Evolutionary conservation across 768 basidiomycete genomes (phyloP).

Genomic region (Pulveroboletus sp.): DNA sequence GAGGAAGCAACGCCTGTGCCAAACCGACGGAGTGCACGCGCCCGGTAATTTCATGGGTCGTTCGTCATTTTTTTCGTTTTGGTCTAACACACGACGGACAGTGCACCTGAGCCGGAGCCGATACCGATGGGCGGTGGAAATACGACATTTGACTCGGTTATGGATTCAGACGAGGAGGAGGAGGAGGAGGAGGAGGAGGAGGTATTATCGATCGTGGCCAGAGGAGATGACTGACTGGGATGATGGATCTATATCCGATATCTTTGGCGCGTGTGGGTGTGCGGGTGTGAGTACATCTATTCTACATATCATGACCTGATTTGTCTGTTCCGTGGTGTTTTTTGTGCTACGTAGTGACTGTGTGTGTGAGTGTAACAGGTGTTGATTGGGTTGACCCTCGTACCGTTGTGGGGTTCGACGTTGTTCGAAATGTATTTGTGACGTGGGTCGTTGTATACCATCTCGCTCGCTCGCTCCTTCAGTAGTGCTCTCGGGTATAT

Average conservation of each 20-base stretch:
- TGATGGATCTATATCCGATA: not conserved
- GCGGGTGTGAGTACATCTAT: too few relatives aligned
- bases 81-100: not conserved
- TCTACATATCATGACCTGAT: not conserved
- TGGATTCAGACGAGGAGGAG: constrained; percentile 46
- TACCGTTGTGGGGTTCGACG: too few relatives aligned
- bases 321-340: not conserved
- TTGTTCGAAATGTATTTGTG: too few relatives aligned
- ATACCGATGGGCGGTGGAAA: constrained; percentile 9
- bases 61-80: not conserved
- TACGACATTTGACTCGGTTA: constrained; percentile 43
- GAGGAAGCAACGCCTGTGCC: constrained; percentile 38
- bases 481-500: too few relatives aligned
- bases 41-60: constrained; percentile 5
- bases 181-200: constrained; percentile 35
- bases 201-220: not conserved
- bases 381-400: too few relatives aligned
- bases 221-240: not conserved
- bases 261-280: not conserved
- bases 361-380: too few relatives aligned
- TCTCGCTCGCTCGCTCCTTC: too few relatives aligned
- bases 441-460: too few relatives aligned
- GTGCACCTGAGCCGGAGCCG: constrained; percentile 6
- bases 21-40: constrained; percentile 1
- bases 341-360: too few relatives aligned